Evolutionary conservation across 192 early-diverging fungal genomes (phyloP), one percentile per base, ranked within the genome.

Genomic region (Entomortierella lignicola): DNA sequence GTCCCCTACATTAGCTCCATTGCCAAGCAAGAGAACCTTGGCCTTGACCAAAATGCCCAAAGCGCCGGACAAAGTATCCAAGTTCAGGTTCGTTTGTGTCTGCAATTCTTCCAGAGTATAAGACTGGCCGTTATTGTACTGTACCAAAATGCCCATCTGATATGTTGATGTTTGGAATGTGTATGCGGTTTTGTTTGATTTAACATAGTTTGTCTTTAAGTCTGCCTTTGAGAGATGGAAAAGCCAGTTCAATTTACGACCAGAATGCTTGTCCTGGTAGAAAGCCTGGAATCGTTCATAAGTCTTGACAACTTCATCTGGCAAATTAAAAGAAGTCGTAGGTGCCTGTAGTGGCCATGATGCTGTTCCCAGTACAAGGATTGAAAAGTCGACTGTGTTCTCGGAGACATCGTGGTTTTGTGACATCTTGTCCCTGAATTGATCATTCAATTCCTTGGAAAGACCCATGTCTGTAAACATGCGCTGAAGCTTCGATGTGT

Each of bases 401-500:
- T 69, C 67, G 0, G 57, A 52, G 13, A 63, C 54, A 52, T 79
- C 75, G 42, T 82, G 81, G 25, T 82, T 81, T 21, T 73, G 77
- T 4, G 84, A 69, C 60, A 83, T 66, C 6, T 77, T 60, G 11
- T 93, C 91, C 81, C 87, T 93, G 85, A 98, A 98, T 54, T 87
- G 85, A 41, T 92, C 90, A 41, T 96, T 93, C 70, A 98, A 83
- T 42, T 97, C 96, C 74, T 93, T 95, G 79, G 96, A 96, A 20
- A 98, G 71, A 21, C 88, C 88, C 72, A 99, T 94, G 71, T 99
- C 98, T 23, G 88, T 91, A 72, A 99, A 98, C 98, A 99, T 98
- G 55, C 94, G 91, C 82, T 95, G 91, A 57, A 99, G 87, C 73
- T 97, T 97, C 60, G 87, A 89, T 0, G 96, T 99, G 80, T 97